Evolutionary conservation across 352 stramenopile genomes (phyloP).

Genomic region (Phytophthora fragariaefolia): DNA sequence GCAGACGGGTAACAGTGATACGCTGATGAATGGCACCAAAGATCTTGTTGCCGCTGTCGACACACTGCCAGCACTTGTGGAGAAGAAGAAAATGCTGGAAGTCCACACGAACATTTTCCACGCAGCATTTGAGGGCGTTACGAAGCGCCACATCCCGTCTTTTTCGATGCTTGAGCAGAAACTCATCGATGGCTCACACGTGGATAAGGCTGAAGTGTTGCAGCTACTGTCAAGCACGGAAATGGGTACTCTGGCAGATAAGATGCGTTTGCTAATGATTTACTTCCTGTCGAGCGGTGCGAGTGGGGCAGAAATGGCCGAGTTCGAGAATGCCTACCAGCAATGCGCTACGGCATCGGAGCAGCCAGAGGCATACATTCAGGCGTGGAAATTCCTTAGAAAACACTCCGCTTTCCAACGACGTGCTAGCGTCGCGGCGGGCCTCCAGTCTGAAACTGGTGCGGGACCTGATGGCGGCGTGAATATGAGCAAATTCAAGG

Average conservation of each 20-base stretch:
- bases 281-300: constrained; percentile 86
- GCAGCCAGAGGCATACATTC: constrained; percentile 47
- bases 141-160: constrained; percentile 77
- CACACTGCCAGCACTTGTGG: constrained; percentile 78
- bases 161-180: constrained; percentile 90
- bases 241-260: constrained; percentile 77
- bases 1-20: constrained; percentile 69
- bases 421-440: constrained; percentile 68
- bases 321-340: constrained; percentile 79
- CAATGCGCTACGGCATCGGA: constrained; percentile 50
- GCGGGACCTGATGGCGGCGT: constrained; percentile 43
- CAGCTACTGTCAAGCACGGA: constrained; percentile 68
- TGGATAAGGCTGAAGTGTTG: constrained; percentile 74
- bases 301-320: constrained; percentile 69
- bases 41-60: constrained; percentile 86
- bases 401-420: constrained; percentile 86
- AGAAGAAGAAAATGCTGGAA: constrained; percentile 92
- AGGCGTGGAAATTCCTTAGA: constrained; percentile 84
- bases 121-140: constrained; percentile 80
- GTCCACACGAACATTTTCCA: constrained; percentile 91
- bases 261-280: constrained; percentile 89
- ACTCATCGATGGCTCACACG: constrained; percentile 80
- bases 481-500: constrained; percentile 88
- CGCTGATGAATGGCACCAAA: constrained; percentile 80
- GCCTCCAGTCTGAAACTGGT: constrained; percentile 44